These are phyloP conservation scores for Crithidia brevicula DNA, from an alignment of 208 protist species.

Conservation along the genomic window DNA sequence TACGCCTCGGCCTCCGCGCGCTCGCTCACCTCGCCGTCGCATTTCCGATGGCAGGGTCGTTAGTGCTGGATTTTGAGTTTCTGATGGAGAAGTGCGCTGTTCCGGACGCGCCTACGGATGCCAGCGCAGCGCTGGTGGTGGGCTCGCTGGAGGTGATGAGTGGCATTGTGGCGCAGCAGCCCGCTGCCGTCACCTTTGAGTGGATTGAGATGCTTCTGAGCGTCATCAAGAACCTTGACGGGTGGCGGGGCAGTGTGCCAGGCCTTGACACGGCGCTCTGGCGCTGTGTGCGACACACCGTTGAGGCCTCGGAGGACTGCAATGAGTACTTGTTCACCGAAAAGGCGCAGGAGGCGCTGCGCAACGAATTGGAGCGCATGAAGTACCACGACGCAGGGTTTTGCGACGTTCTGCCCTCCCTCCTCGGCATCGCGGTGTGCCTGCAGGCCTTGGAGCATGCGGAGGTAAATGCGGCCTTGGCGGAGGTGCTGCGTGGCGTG, in stretches of 20 bases:
- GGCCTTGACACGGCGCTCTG: slow-evolving; percentile 37
- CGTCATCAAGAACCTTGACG: slow-evolving; percentile 26
- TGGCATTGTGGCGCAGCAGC: slow-evolving; percentile 43
- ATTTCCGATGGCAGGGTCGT: slow-evolving; percentile 59
- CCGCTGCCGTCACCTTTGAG: slow-evolving; percentile 74
- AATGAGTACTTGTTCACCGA: slow-evolving; percentile 59
- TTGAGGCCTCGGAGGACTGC: slow-evolving; percentile 63
- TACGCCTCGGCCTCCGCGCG: slow-evolving; percentile 35
- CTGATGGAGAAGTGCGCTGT: slow-evolving; percentile 39
- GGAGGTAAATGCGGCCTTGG: not conserved
- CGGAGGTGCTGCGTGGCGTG: slow-evolving; percentile 7
- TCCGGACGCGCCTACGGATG: slow-evolving; percentile 10
- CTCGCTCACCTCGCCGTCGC: slow-evolving; percentile 44
- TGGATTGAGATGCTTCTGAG: slow-evolving; percentile 73
- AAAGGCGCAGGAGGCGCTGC: slow-evolving; percentile 30
- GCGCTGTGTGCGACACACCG: slow-evolving; percentile 41
- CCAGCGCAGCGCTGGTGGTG: slow-evolving; percentile 41
- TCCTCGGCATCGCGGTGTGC: slow-evolving; percentile 23
- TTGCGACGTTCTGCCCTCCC: slow-evolving; percentile 17
- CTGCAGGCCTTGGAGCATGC: slow-evolving; percentile 9
- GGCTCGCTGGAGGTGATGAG: slow-evolving; percentile 75
- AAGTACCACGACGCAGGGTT: slow-evolving; percentile 11
- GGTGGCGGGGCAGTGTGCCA: slow-evolving; percentile 18
- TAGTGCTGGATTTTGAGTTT: slow-evolving; percentile 75
- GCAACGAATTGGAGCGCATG: slow-evolving; percentile 26